Conservation (phyloP, 352 stramenopile species). For the Thalassiosira ordinaria region DNA sequence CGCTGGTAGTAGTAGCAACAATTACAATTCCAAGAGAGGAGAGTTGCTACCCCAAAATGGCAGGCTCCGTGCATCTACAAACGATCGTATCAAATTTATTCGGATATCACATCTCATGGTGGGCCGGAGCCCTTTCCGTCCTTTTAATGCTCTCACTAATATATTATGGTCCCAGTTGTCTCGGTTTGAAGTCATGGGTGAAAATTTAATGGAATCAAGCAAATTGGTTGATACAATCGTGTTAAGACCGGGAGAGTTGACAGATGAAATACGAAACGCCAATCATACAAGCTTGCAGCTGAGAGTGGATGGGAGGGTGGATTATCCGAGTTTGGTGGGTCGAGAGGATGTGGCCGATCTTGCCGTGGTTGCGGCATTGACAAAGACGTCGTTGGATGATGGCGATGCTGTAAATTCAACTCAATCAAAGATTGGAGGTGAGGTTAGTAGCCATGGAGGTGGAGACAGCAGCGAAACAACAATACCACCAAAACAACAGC, state of each 20-base stretch:
- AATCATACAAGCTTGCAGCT: constrained; percentile 76
- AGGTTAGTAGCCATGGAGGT: no score
- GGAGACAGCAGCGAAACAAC: no score
- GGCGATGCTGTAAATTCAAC: not conserved
- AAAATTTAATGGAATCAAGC: constrained; percentile 65
- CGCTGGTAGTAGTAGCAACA: not conserved
- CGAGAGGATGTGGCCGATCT: constrained; percentile 73
- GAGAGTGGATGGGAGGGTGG: constrained; percentile 51
- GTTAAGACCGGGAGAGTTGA: constrained; percentile 73
- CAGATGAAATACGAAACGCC: constrained; percentile 66
- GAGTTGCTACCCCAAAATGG: constrained; percentile 2
- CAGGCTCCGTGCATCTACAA: constrained; percentile 15
- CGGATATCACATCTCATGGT: constrained; percentile 72
- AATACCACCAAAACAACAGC: constrained; percentile 13
- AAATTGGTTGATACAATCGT: constrained; percentile 72
- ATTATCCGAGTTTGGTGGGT: constrained; percentile 57
- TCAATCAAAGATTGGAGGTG: not conserved
- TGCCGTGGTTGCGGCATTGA: constrained; percentile 59
- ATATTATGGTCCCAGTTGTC: constrained; percentile 63
- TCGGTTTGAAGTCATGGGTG: constrained; percentile 72
- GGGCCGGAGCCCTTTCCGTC: constrained; percentile 50
- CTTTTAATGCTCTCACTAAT: constrained; percentile 67
- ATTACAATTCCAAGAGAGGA: constrained; percentile 7
- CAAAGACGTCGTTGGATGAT: constrained; percentile 11
- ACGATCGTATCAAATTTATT: constrained; percentile 64